phyloP scores from a whole-genome alignment of 1,284 basidiomycete species.

The Ustilago nuda region DNA sequence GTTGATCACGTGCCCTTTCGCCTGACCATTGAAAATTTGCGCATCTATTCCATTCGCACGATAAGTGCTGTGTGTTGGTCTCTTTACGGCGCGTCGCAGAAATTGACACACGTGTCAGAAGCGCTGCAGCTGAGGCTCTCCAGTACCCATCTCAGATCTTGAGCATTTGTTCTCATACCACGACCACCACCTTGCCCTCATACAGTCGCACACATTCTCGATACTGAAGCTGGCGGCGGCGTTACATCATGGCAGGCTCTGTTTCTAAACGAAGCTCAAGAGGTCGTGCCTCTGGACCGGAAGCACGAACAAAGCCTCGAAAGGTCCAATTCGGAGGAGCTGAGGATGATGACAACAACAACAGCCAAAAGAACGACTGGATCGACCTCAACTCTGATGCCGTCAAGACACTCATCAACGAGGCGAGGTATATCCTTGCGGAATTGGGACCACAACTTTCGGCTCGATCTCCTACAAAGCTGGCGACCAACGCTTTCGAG shows the following conservation, averaged over 20 bases:
- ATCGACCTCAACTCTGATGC: conserved; percentile 33
- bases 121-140: conserved; percentile 2
- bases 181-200: neutral
- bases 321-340: conserved; percentile 39
- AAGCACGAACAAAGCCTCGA: conserved; percentile 20
- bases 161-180: neutral
- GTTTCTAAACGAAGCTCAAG: conserved; percentile 26
- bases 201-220: neutral
- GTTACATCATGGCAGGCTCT: conserved; percentile 16
- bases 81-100: conserved; percentile 25
- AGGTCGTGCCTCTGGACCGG: conserved; percentile 18
- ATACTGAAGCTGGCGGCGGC: neutral
- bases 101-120: conserved; percentile 7
- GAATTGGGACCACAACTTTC: conserved; percentile 46
- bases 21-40: no score
- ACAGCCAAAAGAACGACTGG: neutral
- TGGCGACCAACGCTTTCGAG: conserved; percentile 46
- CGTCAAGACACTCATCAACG: conserved; percentile 30
- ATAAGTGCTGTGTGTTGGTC: conserved; percentile 18
- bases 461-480: conserved; percentile 40
- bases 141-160: neutral
- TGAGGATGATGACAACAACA: conserved; percentile 13
- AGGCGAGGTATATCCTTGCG: conserved; percentile 31
- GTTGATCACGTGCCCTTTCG: no score
- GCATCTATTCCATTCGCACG: no score